Evolutionary conservation across 495 filamentous ascomycete species (phyloP), one percentile per base, ranked within the genome.

Genomic region (Haplographium delicatum): DNA sequence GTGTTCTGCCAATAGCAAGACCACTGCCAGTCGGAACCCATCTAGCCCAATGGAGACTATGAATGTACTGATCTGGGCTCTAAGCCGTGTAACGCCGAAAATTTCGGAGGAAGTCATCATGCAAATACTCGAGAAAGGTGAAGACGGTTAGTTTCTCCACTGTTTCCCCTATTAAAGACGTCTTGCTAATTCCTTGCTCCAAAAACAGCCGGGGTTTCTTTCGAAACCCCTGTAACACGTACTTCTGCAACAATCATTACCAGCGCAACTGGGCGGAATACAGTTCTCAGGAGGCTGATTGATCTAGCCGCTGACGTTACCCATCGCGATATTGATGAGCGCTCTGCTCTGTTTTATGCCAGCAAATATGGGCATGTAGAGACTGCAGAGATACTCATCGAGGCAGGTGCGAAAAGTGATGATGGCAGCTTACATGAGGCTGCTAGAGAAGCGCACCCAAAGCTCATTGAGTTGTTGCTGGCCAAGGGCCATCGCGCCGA

Each of bases 41-140:
- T 31, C 28, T 31, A 13, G 6, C 28, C 6, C 6, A 31, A 42
- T 19, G 23, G 42, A 44, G 42, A 28, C 25, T 3, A 30, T 44
- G 42, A 44, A 22, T 28, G 25, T 44, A 25, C 25, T 44, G 4
- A 44, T 44, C n/a, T 44, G 42, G 42, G 42, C 42, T 44, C 19
- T 44, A 8, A 27, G 42, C 23, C 42, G 25, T 27, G 6, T 18
- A 6, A 30, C 23, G 11, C 22, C 22, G 24, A 27, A 6, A 4
- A 44, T 44, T 15, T 30, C 42, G 13, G 13, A 27, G 4, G 42
- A 44, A 7, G 25, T 30, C 4, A 44, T 44, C 4, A 15, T 44
- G 28, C 6, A 31, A 15, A 44, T 44, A 27, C 20, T 44, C 18
- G 23, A 27, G 24, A 18, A 44, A 4, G 23, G 15, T 15, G 15